Conservation (phyloP, 441 rosid genomes). For the Mallotus repandus region DNA sequence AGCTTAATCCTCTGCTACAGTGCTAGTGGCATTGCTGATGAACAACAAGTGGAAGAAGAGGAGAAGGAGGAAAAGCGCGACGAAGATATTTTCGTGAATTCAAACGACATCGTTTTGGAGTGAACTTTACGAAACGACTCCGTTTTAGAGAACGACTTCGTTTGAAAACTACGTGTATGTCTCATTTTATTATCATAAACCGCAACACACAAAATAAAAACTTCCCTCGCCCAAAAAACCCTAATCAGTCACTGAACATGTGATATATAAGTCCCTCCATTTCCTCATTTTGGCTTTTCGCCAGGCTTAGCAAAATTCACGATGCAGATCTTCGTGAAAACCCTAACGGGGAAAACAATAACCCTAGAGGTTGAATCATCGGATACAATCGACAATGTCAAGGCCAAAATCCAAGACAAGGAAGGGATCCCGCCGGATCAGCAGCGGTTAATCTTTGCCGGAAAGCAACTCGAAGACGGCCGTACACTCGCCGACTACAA, state of each 20-base stretch:
- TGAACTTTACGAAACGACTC: no score
- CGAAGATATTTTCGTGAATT: no score
- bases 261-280: constrained; percentile 14
- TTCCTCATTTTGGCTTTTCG: background rate
- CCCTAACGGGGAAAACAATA: constrained; percentile 87
- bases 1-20: background rate
- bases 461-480: constrained; percentile 88
- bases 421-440: constrained; percentile 84
- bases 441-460: constrained; percentile 86
- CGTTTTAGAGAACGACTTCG: background rate
- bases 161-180: background rate
- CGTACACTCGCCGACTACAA: constrained; percentile 88
- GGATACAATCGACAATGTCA: constrained; percentile 88
- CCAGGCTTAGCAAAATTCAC: constrained; percentile 8
- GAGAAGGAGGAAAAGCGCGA: no score
- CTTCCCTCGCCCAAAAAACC: background rate
- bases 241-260: background rate
- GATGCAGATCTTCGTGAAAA: constrained; percentile 96
- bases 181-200: no score
- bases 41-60: no score
- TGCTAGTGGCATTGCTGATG: no score
- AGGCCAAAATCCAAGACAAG: constrained; percentile 92
- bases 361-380: constrained; percentile 87
- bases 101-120: no score
- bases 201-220: background rate